These are phyloP conservation scores for Mortierella sp. DNA, from an alignment of 371 early-diverging fungal genomes.

Conservation along the genomic window DNA sequence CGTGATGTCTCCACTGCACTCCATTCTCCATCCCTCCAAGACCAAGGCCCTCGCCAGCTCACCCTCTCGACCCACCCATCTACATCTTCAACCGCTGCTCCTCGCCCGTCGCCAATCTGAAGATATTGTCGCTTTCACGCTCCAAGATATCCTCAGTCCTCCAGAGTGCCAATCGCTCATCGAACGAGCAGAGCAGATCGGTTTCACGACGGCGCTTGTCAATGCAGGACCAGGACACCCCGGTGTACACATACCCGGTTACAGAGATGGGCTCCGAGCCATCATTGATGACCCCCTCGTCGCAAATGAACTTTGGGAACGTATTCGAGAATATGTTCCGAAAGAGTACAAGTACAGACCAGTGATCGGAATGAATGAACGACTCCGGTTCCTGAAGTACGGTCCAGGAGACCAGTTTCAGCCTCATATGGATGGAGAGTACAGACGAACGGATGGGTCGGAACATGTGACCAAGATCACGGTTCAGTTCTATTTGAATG, in stretches of 20 bases:
- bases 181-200: constrained; percentile 19
- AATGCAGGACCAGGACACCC: constrained; percentile 6
- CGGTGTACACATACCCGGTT: constrained; percentile 33
- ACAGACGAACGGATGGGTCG: constrained; percentile 53
- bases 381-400: constrained; percentile 63
- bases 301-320: constrained; percentile 45
- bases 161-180: constrained; percentile 43
- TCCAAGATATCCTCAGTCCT: constrained; percentile 25
- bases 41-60: background rate
- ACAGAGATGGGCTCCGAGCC: constrained; percentile 56
- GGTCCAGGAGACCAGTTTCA: constrained; percentile 57
- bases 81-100: constrained; percentile 25
- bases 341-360: constrained; percentile 20
- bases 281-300: constrained; percentile 53
- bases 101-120: constrained; percentile 4
- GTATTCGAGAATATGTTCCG: constrained; percentile 50
- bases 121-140: constrained; percentile 33
- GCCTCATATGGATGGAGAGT: constrained; percentile 60
- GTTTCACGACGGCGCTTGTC: constrained; percentile 34
- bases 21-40: constrained; percentile 10
- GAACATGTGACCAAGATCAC: constrained; percentile 57
- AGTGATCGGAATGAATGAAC: constrained; percentile 59
- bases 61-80: constrained; percentile 7
- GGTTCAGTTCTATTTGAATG: constrained; percentile 59
- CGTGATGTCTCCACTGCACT: constrained; percentile 18